Evolutionary conservation across 225 moss, liverwort and hornwort species (phyloP).

Genomic region (Climacium dendroides): DNA sequence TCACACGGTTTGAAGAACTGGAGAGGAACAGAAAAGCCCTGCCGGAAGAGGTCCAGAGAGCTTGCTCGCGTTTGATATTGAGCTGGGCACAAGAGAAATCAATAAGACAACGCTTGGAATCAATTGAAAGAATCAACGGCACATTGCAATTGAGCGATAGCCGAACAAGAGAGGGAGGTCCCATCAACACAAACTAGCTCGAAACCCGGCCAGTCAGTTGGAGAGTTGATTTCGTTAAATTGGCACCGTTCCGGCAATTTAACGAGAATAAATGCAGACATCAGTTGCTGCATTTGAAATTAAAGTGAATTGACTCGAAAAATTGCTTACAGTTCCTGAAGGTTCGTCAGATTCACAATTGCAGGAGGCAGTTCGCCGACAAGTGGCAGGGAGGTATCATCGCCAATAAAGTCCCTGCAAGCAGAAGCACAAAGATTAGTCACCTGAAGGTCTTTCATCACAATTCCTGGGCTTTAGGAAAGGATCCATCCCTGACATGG

Average conservation of each 20-base stretch:
- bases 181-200: neutral
- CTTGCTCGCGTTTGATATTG: neutral
- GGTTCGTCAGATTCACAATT: neutral
- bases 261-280: no score
- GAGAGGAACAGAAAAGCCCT: no score
- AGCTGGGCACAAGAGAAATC: neutral
- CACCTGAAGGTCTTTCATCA: neutral
- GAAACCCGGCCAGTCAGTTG: neutral
- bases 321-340: neutral
- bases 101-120: neutral
- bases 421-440: neutral
- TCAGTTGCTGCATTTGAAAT: no score
- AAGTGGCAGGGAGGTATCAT: rapidly evolving
- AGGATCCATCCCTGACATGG: neutral
- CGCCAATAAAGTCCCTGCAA: rapidly evolving
- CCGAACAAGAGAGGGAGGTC: neutral
- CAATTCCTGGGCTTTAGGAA: neutral
- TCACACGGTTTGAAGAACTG: neutral
- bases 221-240: neutral
- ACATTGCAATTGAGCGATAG: neutral
- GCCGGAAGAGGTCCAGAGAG: neutral
- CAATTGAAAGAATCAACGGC: neutral
- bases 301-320: no score
- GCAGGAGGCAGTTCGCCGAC: neutral
- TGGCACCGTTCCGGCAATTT: no score